These are phyloP conservation scores for Trichoderma pleuroti DNA, from an alignment of 2,329 filamentous ascomycete species.

Conservation along the genomic window DNA sequence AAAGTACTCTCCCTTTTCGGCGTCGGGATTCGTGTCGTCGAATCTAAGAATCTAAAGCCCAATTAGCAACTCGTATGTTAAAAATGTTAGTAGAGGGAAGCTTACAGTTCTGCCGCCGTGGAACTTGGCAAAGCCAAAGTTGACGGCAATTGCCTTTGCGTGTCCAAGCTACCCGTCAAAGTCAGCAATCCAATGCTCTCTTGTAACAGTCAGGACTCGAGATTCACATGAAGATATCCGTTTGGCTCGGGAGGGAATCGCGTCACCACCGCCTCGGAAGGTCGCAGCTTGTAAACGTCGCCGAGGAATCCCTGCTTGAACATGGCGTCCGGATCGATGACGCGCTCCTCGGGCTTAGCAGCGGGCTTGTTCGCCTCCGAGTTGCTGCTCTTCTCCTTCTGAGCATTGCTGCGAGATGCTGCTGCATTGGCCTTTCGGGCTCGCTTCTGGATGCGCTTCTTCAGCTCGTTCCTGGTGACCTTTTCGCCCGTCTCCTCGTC, in stretches of 20 bases:
- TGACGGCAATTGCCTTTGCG: slow-evolving; percentile 91
- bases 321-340: slow-evolving; percentile 61
- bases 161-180: slow-evolving; percentile 63
- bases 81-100: not conserved
- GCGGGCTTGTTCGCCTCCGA: slow-evolving; percentile 19
- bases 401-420: slow-evolving; percentile 28
- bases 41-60: slow-evolving; percentile 48
- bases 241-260: slow-evolving; percentile 87
- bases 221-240: slow-evolving; percentile 69
- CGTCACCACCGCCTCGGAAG: slow-evolving; percentile 59
- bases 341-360: slow-evolving; percentile 36
- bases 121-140: slow-evolving; percentile 88
- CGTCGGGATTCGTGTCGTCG: slow-evolving; percentile 94
- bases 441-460: slow-evolving; percentile 57
- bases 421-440: slow-evolving; percentile 52
- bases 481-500: slow-evolving; percentile 64
- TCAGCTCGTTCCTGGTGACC: slow-evolving; percentile 61
- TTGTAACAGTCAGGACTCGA: not conserved
- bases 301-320: slow-evolving; percentile 76
- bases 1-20: slow-evolving; percentile 88
- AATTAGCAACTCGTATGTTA: not conserved
- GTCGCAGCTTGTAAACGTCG: slow-evolving; percentile 67
- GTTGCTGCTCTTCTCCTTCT: slow-evolving; percentile 33
- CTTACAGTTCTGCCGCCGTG: slow-evolving; percentile 59
- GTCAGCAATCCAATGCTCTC: not conserved